A percentile compares a stretch with the other conserved stretches of the same genome.
Evolutionary conservation across 2,329 filamentous ascomycete genomes (phyloP).

Genomic region (Cyphellophora attinorum): DNA sequence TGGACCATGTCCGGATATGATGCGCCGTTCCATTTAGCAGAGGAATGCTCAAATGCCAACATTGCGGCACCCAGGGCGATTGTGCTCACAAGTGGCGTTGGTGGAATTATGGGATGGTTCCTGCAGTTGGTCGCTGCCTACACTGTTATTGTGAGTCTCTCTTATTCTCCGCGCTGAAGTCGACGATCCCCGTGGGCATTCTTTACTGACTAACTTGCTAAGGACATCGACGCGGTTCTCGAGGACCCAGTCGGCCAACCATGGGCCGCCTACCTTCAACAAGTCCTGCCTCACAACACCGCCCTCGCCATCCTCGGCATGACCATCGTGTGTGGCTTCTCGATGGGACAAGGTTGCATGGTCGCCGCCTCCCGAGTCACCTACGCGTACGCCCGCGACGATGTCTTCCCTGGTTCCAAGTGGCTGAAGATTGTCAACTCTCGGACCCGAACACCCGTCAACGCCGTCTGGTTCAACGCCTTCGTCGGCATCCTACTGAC

Average conservation of each 20-base stretch:
- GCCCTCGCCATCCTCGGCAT: constrained; percentile 54
- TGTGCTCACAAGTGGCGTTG: constrained; percentile 56
- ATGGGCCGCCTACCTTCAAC: constrained; percentile 60
- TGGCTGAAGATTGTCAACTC: constrained; percentile 53
- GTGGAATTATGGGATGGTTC: constrained; percentile 61
- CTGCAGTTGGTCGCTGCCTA: constrained; percentile 66
- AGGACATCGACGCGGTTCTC: constrained; percentile 50
- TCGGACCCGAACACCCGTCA: constrained; percentile 56
- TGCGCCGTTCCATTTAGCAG: constrained; percentile 61
- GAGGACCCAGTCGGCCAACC: constrained; percentile 57
- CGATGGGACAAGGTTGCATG: constrained; percentile 66
- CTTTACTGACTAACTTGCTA: too few species aligned
- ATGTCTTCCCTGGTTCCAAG: constrained; percentile 54
- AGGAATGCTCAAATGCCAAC: constrained; percentile 66
- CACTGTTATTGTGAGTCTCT: constrained; percentile 57
- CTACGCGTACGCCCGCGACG: constrained; percentile 64
- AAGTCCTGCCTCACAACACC: constrained; percentile 51
- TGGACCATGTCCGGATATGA: constrained; percentile 63
- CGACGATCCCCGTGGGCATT: too few species aligned
- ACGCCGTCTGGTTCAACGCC: constrained; percentile 60
- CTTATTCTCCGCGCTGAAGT: too few species aligned
- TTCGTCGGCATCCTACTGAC: constrained; percentile 50
- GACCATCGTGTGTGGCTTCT: constrained; percentile 61
- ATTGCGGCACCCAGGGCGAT: constrained; percentile 63
- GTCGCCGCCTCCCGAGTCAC: constrained; percentile 56